phyloP scores from a whole-genome alignment of 2,329 filamentous ascomycete species.

The Nannizziopsis barbatae region DNA sequence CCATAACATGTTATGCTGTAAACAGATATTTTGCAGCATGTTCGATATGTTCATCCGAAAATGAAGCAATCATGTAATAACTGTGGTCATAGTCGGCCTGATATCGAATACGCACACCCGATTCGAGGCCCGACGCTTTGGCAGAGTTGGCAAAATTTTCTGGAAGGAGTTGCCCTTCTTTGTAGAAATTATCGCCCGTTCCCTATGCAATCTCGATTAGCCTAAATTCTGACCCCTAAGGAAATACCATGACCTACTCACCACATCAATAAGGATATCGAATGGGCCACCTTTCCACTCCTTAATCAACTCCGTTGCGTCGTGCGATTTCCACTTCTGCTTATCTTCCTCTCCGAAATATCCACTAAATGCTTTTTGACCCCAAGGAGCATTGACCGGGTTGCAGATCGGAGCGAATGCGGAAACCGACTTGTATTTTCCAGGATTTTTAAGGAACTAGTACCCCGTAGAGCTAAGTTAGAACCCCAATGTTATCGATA shows the following conservation, averaged over 20 bases:
- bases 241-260: slow-evolving; percentile 35
- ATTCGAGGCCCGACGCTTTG: slow-evolving; percentile 58
- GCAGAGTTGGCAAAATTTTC: slow-evolving; percentile 82
- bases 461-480: neutral
- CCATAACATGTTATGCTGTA: slow-evolving; percentile 37
- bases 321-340: slow-evolving; percentile 74
- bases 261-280: slow-evolving; percentile 77
- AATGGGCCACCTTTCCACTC: slow-evolving; percentile 58
- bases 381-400: slow-evolving; percentile 78
- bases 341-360: slow-evolving; percentile 66
- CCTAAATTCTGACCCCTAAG: neutral
- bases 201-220: slow-evolving; percentile 44
- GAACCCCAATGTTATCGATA: neutral
- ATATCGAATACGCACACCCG: slow-evolving; percentile 67
- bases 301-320: slow-evolving; percentile 81
- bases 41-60: slow-evolving; percentile 79
- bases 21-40: slow-evolving; percentile 79
- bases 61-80: slow-evolving; percentile 91
- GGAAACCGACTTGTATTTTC: slow-evolving; percentile 75
- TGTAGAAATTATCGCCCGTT: slow-evolving; percentile 92
- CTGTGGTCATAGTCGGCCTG: slow-evolving; percentile 92
- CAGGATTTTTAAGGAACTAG: slow-evolving; percentile 78
- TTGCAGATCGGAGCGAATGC: slow-evolving; percentile 88
- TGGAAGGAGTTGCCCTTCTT: slow-evolving; percentile 79
- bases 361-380: slow-evolving; percentile 83